Conservation (phyloP, 352 stramenopile species). For the Phytophthora sansomeana region DNA sequence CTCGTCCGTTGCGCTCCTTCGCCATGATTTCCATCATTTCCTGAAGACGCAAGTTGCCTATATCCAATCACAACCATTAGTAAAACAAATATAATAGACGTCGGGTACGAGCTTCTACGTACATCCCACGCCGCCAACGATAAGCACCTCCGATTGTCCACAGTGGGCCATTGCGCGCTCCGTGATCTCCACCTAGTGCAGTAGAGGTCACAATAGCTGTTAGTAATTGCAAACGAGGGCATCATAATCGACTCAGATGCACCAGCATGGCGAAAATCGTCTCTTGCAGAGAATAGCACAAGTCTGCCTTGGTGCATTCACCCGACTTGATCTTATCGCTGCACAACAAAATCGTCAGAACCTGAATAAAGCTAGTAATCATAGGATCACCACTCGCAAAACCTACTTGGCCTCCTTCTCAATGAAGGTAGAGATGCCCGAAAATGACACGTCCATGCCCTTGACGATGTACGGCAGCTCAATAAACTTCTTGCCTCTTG, state of each 20-base stretch:
- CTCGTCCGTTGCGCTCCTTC: constrained; percentile 91
- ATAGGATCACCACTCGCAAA: background rate
- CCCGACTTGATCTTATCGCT: constrained; percentile 85
- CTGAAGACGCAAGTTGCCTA: constrained; percentile 87
- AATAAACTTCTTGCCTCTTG: constrained; percentile 91
- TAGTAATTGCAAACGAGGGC: background rate
- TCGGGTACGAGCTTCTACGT: constrained; percentile 50
- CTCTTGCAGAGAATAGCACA: constrained; percentile 99
- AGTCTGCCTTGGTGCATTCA: constrained; percentile 94
- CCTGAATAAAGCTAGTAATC: background rate
- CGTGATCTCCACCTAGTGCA: constrained; percentile 96
- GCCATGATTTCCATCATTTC: constrained; percentile 99
- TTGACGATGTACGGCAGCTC: constrained; percentile 99
- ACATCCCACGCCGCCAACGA: constrained; percentile 99
- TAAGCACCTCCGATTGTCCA: constrained; percentile 96
- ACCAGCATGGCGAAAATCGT: constrained; percentile 99
- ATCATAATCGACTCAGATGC: background rate
- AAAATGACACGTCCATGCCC: constrained; percentile 99
- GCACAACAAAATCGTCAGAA: background rate
- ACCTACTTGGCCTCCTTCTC: constrained; percentile 93
- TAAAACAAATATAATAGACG: background rate
- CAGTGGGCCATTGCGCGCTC: constrained; percentile 99
- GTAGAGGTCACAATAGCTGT: background rate
- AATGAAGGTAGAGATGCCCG: constrained; percentile 97
- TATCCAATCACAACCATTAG: background rate